Conservation (phyloP, 1,139 yeast species). For the Saccharomyces uvarum region DNA sequence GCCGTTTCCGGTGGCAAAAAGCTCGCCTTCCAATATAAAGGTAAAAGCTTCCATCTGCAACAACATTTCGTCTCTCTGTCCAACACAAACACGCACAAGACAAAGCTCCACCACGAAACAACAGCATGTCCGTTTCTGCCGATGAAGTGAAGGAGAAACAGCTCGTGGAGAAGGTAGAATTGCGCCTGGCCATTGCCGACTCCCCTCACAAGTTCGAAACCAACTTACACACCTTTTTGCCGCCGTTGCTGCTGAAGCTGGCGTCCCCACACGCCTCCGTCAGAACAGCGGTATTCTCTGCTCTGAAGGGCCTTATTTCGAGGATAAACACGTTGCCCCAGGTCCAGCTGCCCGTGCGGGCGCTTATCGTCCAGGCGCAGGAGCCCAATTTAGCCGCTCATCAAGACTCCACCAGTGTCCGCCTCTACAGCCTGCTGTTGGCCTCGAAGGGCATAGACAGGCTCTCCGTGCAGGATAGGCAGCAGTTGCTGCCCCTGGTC, state of each 20-base stretch:
- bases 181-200: slow-evolving; percentile 72
- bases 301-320: slow-evolving; percentile 60
- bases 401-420: slow-evolving; percentile 46
- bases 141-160: slow-evolving; percentile 44
- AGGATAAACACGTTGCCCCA: slow-evolving; percentile 52
- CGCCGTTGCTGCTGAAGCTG: slow-evolving; percentile 73
- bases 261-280: slow-evolving; percentile 66
- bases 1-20: not conserved
- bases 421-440: slow-evolving; percentile 59
- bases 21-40: not conserved
- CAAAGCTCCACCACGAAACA: not conserved
- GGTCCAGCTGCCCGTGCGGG: slow-evolving; percentile 53
- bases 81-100: not conserved
- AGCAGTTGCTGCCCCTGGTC: slow-evolving; percentile 41
- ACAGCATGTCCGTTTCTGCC: not conserved
- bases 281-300: slow-evolving; percentile 57
- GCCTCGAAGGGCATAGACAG: slow-evolving; percentile 60
- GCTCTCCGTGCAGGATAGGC: slow-evolving; percentile 33
- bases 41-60: not conserved
- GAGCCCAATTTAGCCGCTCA: slow-evolving; percentile 41
- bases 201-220: slow-evolving; percentile 57
- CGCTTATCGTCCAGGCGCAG: slow-evolving; percentile 57
- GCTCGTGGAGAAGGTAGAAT: slow-evolving; percentile 69
- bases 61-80: not conserved
- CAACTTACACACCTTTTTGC: slow-evolving; percentile 53